Evolutionary conservation across 306 rosid genomes (phyloP).

Genomic region (Gleditsia sinensis): DNA sequence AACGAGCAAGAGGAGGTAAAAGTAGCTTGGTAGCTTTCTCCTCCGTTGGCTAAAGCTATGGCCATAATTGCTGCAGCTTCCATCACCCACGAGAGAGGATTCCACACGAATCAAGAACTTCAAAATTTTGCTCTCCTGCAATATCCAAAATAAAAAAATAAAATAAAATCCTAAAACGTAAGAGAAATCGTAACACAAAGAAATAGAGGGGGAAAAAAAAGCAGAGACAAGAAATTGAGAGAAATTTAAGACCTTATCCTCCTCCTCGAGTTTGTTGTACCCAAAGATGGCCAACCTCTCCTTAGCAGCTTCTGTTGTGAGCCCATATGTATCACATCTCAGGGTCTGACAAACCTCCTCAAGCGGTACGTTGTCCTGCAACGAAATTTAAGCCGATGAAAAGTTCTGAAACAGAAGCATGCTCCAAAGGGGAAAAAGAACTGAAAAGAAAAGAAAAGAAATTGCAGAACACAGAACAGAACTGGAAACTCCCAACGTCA

Average conservation of each 20-base stretch:
- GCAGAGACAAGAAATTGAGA: background rate
- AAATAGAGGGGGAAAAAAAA: background rate
- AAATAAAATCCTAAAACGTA: background rate
- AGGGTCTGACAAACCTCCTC: slow-evolving; percentile 75
- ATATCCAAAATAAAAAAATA: background rate
- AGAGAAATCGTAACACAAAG: background rate
- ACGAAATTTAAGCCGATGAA: slow-evolving; percentile 6
- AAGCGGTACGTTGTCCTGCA: slow-evolving; percentile 74
- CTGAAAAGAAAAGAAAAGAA: background rate
- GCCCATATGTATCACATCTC: slow-evolving; percentile 69
- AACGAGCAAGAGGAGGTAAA: background rate
- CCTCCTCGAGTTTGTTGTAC: slow-evolving; percentile 78
- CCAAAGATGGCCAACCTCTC: slow-evolving; percentile 78
- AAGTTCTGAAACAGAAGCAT: background rate
- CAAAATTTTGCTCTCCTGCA: slow-evolving; percentile 74
- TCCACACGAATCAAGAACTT: slow-evolving; percentile 93
- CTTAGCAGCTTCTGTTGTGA: slow-evolving; percentile 62
- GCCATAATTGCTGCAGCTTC: slow-evolving; percentile 96
- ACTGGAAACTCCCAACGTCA: background rate
- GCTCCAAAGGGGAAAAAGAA: background rate
- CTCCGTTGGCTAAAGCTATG: slow-evolving; percentile 90
- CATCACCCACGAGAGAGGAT: slow-evolving; percentile 95
- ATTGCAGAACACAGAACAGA: background rate
- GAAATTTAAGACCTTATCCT: slow-evolving; percentile 50
- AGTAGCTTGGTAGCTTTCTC: slow-evolving; percentile 59